Conservation (phyloP, 1,139 yeast genomes). For the Pneumocystis canis region DNA sequence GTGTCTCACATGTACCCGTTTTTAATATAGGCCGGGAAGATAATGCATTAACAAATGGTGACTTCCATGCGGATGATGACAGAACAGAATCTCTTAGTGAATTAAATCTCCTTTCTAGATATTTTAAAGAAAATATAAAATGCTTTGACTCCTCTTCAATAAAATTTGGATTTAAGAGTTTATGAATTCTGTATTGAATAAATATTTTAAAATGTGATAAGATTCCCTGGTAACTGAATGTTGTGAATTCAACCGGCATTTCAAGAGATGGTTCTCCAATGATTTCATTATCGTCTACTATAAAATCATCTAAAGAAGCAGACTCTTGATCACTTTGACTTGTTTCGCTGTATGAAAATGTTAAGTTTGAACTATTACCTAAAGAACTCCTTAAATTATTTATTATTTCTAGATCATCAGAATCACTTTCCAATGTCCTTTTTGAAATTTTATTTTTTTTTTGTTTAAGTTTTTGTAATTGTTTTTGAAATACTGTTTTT, state of each 20-base stretch:
- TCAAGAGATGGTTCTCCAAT: neutral
- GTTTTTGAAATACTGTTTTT: neutral
- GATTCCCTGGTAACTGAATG: neutral
- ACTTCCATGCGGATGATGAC: neutral
- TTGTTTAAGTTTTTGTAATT: neutral
- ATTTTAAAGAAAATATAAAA: neutral
- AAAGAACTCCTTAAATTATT: neutral
- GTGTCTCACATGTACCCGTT: neutral
- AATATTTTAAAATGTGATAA: neutral
- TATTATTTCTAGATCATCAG: neutral
- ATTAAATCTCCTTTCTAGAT: neutral
- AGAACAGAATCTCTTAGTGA: conserved; percentile 1
- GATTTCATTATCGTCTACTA: neutral
- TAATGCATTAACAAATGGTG: neutral
- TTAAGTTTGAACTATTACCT: neutral
- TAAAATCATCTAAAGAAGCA: neutral
- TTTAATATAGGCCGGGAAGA: neutral
- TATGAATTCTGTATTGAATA: neutral
- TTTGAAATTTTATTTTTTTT: neutral
- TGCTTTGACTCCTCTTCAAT: neutral
- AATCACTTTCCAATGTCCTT: neutral
- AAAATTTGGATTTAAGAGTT: neutral
- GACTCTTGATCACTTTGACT: conserved; percentile 21
- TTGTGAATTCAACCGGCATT: neutral
- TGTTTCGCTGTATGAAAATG: conserved; percentile 11